phyloP scores from a whole-genome alignment of 2,329 filamentous ascomycete species.

The Aspergillus sp. region DNA sequence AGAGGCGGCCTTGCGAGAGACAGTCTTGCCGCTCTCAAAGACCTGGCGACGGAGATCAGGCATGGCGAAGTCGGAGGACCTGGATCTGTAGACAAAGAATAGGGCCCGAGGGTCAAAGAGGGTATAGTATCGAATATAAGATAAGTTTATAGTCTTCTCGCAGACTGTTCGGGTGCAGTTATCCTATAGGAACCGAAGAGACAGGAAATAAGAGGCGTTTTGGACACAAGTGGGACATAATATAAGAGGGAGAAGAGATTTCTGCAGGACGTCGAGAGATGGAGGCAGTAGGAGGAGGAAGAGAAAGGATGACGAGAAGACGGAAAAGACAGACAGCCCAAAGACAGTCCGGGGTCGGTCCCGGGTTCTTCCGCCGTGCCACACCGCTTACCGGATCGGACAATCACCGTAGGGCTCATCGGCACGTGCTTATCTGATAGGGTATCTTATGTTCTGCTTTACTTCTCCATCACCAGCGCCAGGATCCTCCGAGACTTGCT shows the following conservation, averaged over 20 bases:
- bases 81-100: too few relatives aligned
- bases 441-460: slow-evolving; percentile 8
- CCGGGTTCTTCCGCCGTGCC: too few relatives aligned
- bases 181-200: background rate
- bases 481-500: slow-evolving; percentile 31
- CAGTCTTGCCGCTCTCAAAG: slow-evolving; percentile 56
- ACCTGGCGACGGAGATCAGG: slow-evolving; percentile 47
- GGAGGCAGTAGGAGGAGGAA: slow-evolving; percentile 2
- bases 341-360: too few relatives aligned
- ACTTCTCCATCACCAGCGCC: slow-evolving; percentile 16
- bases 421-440: background rate
- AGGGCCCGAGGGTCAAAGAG: too few relatives aligned
- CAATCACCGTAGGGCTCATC: too few relatives aligned
- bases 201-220: background rate
- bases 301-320: slow-evolving; percentile 1
- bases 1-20: slow-evolving; percentile 53
- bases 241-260: background rate
- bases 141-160: too few relatives aligned
- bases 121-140: too few relatives aligned
- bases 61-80: slow-evolving; percentile 31
- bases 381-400: too few relatives aligned
- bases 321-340: background rate
- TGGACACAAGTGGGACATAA: slow-evolving; percentile 1
- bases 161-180: background rate
- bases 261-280: background rate